Conservation (phyloP, 179 eudicot genomes). For the Vitellaria paradoxa region DNA sequence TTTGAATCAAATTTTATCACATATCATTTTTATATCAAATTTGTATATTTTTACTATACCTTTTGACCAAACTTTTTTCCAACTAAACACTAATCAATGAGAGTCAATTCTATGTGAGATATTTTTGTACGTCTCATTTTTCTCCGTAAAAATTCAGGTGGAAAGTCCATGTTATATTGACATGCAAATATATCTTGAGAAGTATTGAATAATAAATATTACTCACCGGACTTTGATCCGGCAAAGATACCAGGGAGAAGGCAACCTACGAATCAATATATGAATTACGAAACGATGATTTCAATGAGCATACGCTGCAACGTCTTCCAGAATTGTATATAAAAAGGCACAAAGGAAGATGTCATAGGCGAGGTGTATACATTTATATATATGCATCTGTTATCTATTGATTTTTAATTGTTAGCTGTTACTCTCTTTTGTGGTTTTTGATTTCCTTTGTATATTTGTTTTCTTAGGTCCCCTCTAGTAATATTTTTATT, state of each 20-base stretch:
- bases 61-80: too few relatives aligned
- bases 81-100: too few relatives aligned
- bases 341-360: conserved; percentile 93
- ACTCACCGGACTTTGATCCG: conserved; percentile 97
- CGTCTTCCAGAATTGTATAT: conserved; percentile 85
- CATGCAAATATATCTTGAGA: too few relatives aligned
- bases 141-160: too few relatives aligned
- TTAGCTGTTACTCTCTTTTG: neutral
- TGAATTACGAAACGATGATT: conserved; percentile 89
- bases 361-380: conserved; percentile 89
- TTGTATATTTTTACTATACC: too few relatives aligned
- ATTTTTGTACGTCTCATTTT: too few relatives aligned
- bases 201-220: conserved; percentile 85
- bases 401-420: neutral
- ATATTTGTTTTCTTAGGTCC: too few relatives aligned
- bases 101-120: too few relatives aligned
- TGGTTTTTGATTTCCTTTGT: neutral
- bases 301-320: conserved; percentile 90
- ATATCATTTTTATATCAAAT: too few relatives aligned
- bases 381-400: conserved; percentile 13
- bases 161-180: too few relatives aligned
- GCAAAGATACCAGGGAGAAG: conserved; percentile 75
- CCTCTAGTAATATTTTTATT: too few relatives aligned
- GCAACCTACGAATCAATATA: conserved; percentile 79
- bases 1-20: too few relatives aligned